phyloP scores from a whole-genome alignment of 2,329 filamentous ascomycete species.

The Ascochyta clinopodiicola region DNA sequence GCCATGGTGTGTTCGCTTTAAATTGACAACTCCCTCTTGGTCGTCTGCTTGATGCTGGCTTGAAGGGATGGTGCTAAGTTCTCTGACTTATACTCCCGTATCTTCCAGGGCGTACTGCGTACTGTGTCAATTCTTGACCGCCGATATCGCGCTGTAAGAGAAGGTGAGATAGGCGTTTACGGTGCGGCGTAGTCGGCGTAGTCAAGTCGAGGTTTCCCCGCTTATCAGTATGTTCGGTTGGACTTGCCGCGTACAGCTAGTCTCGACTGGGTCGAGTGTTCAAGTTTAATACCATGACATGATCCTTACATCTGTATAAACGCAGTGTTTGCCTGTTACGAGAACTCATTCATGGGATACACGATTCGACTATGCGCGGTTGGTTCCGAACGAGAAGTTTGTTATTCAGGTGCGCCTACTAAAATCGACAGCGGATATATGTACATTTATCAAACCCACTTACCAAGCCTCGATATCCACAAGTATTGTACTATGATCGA shows the following conservation, averaged over 20 bases:
- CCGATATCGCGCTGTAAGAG: background rate
- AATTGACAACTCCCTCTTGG: background rate
- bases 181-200: slow-evolving; percentile 1
- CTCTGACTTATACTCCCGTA: background rate
- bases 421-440: slow-evolving; percentile 11
- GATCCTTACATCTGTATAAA: too few species aligned
- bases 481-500: background rate
- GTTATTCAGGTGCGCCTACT: background rate
- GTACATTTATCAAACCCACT: background rate
- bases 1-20: slow-evolving; percentile 6
- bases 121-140: background rate
- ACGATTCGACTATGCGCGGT: too few species aligned
- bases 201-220: slow-evolving; percentile 7
- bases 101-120: background rate
- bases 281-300: background rate
- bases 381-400: background rate
- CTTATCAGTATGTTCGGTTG: slow-evolving; percentile 20
- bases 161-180: background rate
- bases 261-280: background rate
- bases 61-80: background rate
- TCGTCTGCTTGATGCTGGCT: background rate
- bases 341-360: background rate
- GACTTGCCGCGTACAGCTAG: slow-evolving; percentile 26
- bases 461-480: background rate
- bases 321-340: background rate